Base-by-base conservation (phyloP, 306 rosid genomes). In the Sphenostylis stenocarpa region DNA sequence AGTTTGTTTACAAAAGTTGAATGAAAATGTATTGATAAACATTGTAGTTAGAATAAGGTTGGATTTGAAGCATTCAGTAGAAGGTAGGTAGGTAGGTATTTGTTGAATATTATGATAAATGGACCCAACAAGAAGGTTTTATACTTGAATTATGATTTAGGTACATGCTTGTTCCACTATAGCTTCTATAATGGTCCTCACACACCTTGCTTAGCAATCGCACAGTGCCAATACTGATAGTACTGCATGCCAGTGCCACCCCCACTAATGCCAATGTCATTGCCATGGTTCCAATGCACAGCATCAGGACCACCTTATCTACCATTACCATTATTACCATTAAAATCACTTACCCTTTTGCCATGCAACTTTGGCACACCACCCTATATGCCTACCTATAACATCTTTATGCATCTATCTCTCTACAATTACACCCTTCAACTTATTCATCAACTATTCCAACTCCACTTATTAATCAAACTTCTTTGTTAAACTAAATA, bases 231-330 rank as follows among this genome's bases (percentile, higher is more conserved):
- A 72, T 55, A 33, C 31, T 48, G 75, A 70, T 16, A 24, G n/a
- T 24, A 55, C 29, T 53, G 61, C 33, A 33, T 31, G 34, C 2
- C 24, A 28, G 62, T 70, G 75, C 34, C 76, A 70, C 24, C 61
- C 61, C 77, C 67, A 72, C 26, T 72, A 58, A 55, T 23, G 19
- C 38, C 19, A 23, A 56, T 55, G 53, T 10, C 63, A 49, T 52
- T 33, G 17, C 21, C 31, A n/a, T n/a, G 31, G 73, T 31, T 62
- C 13, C 6, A 1, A 41, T 9, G 17, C 34, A 53, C 77, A 38
- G 65, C 24, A 53, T 49, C 11, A 56, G 78, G 70, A 74, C 78
- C 78, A 74, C 78, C 67, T 70, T 60, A 73, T 29, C 3, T 29
- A 29, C 4, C 0, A 4, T 29, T 29, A 2, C 4, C 33, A 26